Evolutionary conservation across 208 protist genomes (phyloP).

Genomic region (Jaenimonas drosophilae): DNA sequence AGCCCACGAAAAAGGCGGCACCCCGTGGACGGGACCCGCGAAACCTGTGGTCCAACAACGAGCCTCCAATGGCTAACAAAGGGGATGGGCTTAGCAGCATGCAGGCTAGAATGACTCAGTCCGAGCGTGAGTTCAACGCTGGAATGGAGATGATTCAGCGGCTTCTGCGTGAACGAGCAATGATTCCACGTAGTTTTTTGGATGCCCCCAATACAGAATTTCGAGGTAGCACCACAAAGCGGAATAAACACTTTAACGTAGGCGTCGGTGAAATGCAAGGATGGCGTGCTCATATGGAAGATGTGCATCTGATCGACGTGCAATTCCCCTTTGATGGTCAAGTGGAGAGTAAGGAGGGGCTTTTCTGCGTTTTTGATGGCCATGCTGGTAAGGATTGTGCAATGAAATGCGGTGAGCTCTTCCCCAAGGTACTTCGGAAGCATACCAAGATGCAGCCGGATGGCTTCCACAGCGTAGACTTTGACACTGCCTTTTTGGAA

Average conservation of each 20-base stretch:
- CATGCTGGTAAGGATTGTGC: slow-evolving; percentile 57
- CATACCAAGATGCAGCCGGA: slow-evolving; percentile 8
- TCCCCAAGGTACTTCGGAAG: slow-evolving; percentile 17
- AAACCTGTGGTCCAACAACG: not conserved
- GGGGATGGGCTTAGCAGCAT: too few relatives aligned
- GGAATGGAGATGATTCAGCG: too few relatives aligned
- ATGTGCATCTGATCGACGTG: slow-evolving; percentile 64
- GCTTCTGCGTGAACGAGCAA: slow-evolving; percentile 49
- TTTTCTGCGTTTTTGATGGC: slow-evolving; percentile 87
- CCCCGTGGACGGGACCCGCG: not conserved
- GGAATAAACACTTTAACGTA: slow-evolving; percentile 55
- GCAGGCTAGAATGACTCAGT: too few relatives aligned
- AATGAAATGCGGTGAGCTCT: slow-evolving; percentile 18
- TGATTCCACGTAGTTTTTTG: slow-evolving; percentile 38
- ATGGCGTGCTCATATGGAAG: slow-evolving; percentile 87
- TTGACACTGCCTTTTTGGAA: slow-evolving; percentile 52
- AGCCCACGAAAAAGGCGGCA: slow-evolving; percentile 15
- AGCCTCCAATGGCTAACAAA: too few relatives aligned
- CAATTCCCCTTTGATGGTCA: slow-evolving; percentile 15
- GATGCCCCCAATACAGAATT: slow-evolving; percentile 61
- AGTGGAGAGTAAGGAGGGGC: slow-evolving; percentile 28
- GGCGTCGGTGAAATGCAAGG: slow-evolving; percentile 82
- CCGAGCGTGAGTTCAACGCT: too few relatives aligned
- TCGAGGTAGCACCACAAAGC: slow-evolving; percentile 23
- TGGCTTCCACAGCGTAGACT: slow-evolving; percentile 30